Evolutionary conservation across 129 eudicot species (phyloP).

Genomic region (Pittosporum tobira): DNA sequence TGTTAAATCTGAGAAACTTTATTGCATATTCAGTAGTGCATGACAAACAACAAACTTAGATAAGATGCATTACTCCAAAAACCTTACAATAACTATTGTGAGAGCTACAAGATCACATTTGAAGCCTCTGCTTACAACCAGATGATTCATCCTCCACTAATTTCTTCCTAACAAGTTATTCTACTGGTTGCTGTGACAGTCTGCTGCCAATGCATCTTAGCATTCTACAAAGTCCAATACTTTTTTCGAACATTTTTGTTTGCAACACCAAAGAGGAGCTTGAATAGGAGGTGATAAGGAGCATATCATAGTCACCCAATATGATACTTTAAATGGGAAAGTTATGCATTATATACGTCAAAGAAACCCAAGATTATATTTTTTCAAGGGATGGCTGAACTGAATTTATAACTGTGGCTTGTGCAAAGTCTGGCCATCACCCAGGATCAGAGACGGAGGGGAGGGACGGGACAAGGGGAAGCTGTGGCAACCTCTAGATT

Average conservation of each 20-base stretch:
- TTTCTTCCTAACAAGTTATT: neutral
- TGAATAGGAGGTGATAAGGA: too few relatives aligned
- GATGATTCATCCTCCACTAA: neutral
- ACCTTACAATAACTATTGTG: neutral
- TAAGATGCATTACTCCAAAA: neutral
- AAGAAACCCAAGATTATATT: neutral
- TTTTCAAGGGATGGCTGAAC: too few relatives aligned
- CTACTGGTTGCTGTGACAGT: slow-evolving; percentile 1
- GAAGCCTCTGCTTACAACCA: neutral
- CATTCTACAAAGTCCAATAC: neutral
- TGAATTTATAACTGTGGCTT: too few relatives aligned
- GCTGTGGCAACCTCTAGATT: too few relatives aligned
- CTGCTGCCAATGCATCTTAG: neutral
- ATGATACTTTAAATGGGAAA: too few relatives aligned
- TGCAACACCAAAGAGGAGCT: too few relatives aligned
- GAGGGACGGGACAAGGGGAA: too few relatives aligned
- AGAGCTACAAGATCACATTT: neutral
- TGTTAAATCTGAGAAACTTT: neutral
- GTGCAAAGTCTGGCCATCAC: too few relatives aligned
- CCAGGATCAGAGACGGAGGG: too few relatives aligned
- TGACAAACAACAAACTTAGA: neutral
- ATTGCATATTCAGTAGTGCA: neutral
- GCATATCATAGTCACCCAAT: too few relatives aligned
- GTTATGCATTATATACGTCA: too few relatives aligned
- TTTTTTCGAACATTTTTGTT: too few relatives aligned